Base-by-base conservation (phyloP, 2,329 filamentous ascomycete species). In the Ophiostoma piceae region DNA sequence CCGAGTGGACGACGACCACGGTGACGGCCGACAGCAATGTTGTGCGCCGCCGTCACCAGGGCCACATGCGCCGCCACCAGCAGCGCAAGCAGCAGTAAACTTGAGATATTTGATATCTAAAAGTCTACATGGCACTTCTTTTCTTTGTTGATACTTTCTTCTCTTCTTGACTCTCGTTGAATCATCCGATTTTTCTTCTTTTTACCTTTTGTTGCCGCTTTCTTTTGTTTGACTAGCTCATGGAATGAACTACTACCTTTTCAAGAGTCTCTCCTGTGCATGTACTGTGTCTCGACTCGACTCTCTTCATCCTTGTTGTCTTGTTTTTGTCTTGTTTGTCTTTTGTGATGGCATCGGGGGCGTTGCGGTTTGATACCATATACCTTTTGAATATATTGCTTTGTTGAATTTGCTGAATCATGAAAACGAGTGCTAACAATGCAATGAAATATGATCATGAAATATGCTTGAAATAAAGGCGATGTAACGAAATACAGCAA, bases 61-160 rank as follows among this genome's bases (percentile, higher is more conserved):
- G 67, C 47, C 80, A 82, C 75, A 77, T 78, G 66, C 83, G 82
- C 73, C 78, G 77, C 64, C 79, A 80, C 69, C 71, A 39, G 41
- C 19, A 51, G 41, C 66, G 47, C 22, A 66, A 12, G 26, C n/a
- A 57, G n/a, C 22, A 64, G 29, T 69, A 69, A 51, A 16, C 43
- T 60, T 22, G 68, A 29, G 64, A 51, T 9, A n/a, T 43, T 12
- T 26, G 14, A 47, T 47, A n/a, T 41, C 11, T 14, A 12, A n/a
- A 2, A 32, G 14, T 54, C 51, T 39, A 16, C n/a, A 3, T 2
- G n/a, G 8, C 9, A 37, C 47, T 51, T 65, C 19, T 26, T 60
- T 68, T 70, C 51, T 41, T 67, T 64, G 29, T 68, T 47, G 39
- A 68, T 35, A 68, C 57, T 66, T 66, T 16, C 57, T 68, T 70